Evolutionary conservation across 441 rosid genomes (phyloP).

Genomic region (Pelargonium australe): DNA sequence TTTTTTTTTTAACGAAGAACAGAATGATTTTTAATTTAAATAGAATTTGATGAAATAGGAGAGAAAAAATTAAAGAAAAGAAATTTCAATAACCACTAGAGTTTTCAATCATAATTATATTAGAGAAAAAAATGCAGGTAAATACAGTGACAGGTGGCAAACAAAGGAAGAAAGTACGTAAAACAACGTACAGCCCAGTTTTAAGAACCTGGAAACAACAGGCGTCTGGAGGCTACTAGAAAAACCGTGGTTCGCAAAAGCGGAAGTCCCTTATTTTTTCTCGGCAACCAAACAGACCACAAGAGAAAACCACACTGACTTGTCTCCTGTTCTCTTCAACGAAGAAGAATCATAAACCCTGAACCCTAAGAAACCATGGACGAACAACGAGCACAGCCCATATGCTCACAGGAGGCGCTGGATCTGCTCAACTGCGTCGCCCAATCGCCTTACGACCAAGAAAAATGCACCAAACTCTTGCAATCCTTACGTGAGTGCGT

Average conservation of each 20-base stretch:
- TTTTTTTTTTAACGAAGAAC: too few relatives aligned
- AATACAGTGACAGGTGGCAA: too few relatives aligned
- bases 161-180: too few relatives aligned
- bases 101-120: too few relatives aligned
- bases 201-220: not conserved
- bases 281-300: conserved; percentile 1
- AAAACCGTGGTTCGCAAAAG: not conserved
- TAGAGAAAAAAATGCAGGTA: too few relatives aligned
- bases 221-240: not conserved
- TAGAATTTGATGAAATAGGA: too few relatives aligned
- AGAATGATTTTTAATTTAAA: too few relatives aligned
- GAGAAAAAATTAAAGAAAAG: too few relatives aligned
- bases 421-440: conserved; percentile 71
- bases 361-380: conserved; percentile 32
- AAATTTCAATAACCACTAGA: too few relatives aligned
- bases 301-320: not conserved
- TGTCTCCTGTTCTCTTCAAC: too few relatives aligned
- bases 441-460: conserved; percentile 50
- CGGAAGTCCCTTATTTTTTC: not conserved
- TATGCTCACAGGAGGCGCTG: conserved; percentile 57
- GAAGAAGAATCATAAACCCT: not conserved
- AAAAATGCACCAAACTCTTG: conserved; percentile 48
- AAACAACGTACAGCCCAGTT: too few relatives aligned
- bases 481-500: conserved; percentile 52
- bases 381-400: conserved; percentile 32